Evolutionary conservation across 116 monocot genomes (phyloP).

Genomic region (Trichopus zeylanicus): DNA sequence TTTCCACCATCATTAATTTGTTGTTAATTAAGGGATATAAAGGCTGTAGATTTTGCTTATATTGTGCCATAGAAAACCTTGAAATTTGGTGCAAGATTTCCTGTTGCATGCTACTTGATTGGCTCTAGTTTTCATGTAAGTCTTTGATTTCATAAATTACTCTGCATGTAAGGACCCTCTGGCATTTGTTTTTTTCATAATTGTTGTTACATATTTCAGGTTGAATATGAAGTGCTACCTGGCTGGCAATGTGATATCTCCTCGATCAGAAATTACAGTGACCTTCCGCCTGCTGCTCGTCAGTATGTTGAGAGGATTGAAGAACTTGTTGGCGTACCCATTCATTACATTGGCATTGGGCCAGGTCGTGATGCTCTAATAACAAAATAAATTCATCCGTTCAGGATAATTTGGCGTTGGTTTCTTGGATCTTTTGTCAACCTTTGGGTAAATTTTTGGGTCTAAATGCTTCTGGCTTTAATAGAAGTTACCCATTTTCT

Average conservation of each 20-base stretch:
- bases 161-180: neutral
- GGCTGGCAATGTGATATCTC: conserved; percentile 91
- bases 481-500: too few relatives aligned
- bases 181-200: neutral
- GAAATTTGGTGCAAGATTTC: too few relatives aligned
- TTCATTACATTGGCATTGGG: conserved; percentile 89
- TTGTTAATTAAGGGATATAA: too few relatives aligned
- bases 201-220: conserved; percentile 24
- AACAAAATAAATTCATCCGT: too few relatives aligned
- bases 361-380: conserved; percentile 94
- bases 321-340: conserved; percentile 77
- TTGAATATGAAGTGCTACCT: conserved; percentile 82
- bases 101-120: too few relatives aligned
- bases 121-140: neutral
- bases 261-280: conserved; percentile 57
- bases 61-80: too few relatives aligned
- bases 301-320: conserved; percentile 83
- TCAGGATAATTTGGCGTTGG: too few relatives aligned
- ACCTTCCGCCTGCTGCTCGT: conserved; percentile 68
- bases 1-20: too few relatives aligned
- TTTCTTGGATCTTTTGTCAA: too few relatives aligned
- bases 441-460: too few relatives aligned
- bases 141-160: neutral
- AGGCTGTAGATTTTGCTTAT: too few relatives aligned
- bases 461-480: too few relatives aligned